phyloP scores from a whole-genome alignment of 2,329 filamentous ascomycete species.

The Epichloe hybrida region DNA sequence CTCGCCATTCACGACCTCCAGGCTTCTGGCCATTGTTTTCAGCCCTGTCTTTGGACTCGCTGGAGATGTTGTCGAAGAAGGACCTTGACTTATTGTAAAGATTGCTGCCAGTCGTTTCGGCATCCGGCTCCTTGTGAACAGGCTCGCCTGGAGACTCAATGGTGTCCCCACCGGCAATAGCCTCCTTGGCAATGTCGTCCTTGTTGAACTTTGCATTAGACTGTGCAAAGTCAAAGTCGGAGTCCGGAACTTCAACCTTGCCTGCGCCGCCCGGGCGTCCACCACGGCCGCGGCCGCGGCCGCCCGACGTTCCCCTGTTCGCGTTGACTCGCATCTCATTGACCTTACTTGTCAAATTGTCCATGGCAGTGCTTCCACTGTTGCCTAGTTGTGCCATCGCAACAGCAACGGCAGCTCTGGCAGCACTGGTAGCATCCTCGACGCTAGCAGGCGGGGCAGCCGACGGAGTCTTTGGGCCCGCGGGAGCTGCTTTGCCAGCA shows the following conservation, averaged over 20 bases:
- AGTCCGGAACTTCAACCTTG: conserved; percentile 78
- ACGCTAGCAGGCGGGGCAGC: conserved; percentile 27
- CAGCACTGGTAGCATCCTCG: conserved; percentile 58
- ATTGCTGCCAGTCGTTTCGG: conserved; percentile 24
- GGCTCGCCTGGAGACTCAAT: conserved; percentile 34
- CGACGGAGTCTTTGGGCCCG: conserved; percentile 23
- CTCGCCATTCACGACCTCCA: conserved; percentile 78
- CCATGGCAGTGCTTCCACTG: conserved; percentile 37
- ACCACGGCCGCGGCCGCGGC: conserved; percentile 37
- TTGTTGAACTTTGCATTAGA: conserved; percentile 36
- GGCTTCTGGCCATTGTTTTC: conserved; percentile 54
- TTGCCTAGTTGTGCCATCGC: conserved; percentile 60
- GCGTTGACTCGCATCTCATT: conserved; percentile 63
- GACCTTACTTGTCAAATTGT: conserved; percentile 62
- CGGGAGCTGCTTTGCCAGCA: conserved; percentile 13
- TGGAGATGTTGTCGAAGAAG: conserved; percentile 98
- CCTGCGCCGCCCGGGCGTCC: conserved; percentile 28
- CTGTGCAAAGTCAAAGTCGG: conserved; percentile 80
- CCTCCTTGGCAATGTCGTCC: conserved; percentile 63
- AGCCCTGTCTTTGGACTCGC: conserved; percentile 78
- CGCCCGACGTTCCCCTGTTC: conserved; percentile 31
- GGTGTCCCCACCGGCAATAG: conserved; percentile 62
- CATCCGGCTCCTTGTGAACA: conserved; percentile 24
- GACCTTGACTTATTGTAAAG: conserved; percentile 79
- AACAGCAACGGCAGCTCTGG: conserved; percentile 63